Evolutionary conservation across 345 rosid genomes (phyloP), one percentile per base, ranked within the genome.

Genomic region (Pistacia integerrima): DNA sequence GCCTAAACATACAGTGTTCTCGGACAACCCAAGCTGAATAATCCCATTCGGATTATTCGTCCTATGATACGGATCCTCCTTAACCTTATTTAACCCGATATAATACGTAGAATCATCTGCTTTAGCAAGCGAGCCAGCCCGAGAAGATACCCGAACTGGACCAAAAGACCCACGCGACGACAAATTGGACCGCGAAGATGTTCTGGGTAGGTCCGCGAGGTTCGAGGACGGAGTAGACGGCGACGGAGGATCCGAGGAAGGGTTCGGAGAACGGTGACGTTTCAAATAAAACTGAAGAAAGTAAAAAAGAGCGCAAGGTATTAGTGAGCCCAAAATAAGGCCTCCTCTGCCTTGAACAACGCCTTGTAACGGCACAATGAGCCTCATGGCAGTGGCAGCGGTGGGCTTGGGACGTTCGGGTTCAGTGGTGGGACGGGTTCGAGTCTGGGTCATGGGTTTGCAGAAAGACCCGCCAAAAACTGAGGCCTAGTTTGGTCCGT

Each of bases 241-340:
- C 12, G 88, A 78, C 35, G 91, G 84, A 75, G 86, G 88, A 59
- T 73, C 80, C 75, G 82, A 85, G 1, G 79, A 62, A 30, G 80
- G 68, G 4, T 11, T 38, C 0, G 85, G 74, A 68, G 90, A 78
- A 67, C 97, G 93, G 70, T 86, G 74, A 30, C 97, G 94, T 82
- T 89, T 92, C 1, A 91, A 74, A 84, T 90, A 89, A 33, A 88
- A 88, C 76, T 89, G 96, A 77, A 90, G 86, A 64, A 88, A 86
- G 93, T 87, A 92, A 84, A 91, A 88, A 69, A 94, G 95, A 73
- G 97, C 87, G 52, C 98, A 94, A 28, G 98, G 98, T 74, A 94
- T 91, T 11, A 94, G 83, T 56, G 97, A 88, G 70, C 98, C 97
- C 46, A 91, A 67, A 70, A 92, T 81, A 57, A 93, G 84, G 63